Evolutionary conservation across 2,329 filamentous ascomycete species (phyloP).

Genomic region (Nannizzia gypsea): DNA sequence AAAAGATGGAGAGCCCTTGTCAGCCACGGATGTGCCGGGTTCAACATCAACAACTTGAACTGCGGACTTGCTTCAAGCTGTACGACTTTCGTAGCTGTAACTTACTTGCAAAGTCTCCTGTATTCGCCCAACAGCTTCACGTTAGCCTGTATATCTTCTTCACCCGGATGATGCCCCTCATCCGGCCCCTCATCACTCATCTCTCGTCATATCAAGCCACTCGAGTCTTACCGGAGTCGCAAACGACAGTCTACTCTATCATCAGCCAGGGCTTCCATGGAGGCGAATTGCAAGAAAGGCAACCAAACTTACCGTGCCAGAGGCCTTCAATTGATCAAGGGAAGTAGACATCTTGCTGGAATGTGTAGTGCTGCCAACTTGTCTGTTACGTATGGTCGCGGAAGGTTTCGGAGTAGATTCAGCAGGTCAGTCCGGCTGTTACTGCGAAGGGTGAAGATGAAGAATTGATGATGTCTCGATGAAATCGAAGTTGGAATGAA

Average conservation of each 20-base stretch:
- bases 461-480: neutral
- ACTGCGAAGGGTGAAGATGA: neutral
- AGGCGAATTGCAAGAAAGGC: conserved; percentile 11
- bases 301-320: conserved; percentile 70
- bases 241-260: conserved; percentile 71
- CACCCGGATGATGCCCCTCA: neutral
- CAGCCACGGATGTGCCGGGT: conserved; percentile 5
- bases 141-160: neutral
- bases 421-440: neutral
- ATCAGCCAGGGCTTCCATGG: neutral
- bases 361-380: neutral
- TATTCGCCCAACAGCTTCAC: conserved; percentile 13
- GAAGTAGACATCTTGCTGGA: conserved; percentile 60
- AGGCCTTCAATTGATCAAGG: conserved; percentile 92
- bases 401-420: neutral
- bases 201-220: conserved; percentile 10
- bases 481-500: neutral
- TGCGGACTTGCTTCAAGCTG: too few relatives aligned
- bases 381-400: neutral
- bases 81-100: conserved; percentile 19
- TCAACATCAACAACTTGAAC: conserved; percentile 18
- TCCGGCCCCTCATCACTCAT: conserved; percentile 12
- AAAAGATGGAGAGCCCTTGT: conserved; percentile 24
- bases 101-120: conserved; percentile 68
- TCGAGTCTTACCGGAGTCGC: conserved; percentile 69